phyloP scores from a whole-genome alignment of 164 flowering plant genomes.

The Berberis thunbergii region DNA sequence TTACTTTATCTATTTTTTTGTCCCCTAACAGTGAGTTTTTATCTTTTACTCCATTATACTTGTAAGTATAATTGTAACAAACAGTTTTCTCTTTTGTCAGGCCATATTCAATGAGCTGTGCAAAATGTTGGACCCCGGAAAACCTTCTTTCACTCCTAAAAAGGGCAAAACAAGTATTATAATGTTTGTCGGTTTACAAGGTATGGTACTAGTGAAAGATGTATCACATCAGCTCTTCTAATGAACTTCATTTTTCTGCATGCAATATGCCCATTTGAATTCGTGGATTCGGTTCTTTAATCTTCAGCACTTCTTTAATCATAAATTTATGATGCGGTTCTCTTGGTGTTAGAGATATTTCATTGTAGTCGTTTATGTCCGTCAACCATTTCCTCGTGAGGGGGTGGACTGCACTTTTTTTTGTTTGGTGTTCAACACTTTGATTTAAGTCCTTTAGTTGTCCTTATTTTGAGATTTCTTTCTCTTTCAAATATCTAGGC shows the following conservation, averaged over 20 bases:
- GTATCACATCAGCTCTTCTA: not conserved
- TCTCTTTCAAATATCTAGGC: conserved; percentile 27
- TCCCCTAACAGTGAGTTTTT: no score
- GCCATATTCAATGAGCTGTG: conserved; percentile 81
- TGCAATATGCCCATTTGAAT: not conserved
- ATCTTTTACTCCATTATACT: not conserved
- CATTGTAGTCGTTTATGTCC: not conserved
- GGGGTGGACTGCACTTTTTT: not conserved
- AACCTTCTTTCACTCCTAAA: conserved; percentile 67
- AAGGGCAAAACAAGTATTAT: conserved; percentile 71
- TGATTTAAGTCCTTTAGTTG: not conserved
- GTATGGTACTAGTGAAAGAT: conserved; percentile 19
- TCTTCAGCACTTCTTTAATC: no score
- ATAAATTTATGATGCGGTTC: no score
- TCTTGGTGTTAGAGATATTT: not conserved
- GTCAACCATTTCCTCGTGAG: not conserved
- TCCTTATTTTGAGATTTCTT: not conserved
- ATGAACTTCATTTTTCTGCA: not conserved
- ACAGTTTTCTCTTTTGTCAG: conserved; percentile 21
- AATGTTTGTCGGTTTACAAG: conserved; percentile 89
- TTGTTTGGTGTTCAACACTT: not conserved
- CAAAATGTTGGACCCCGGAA: conserved; percentile 80
- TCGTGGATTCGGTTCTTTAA: not conserved
- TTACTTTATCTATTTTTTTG: no score
- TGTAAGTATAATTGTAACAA: not conserved